Evolutionary conservation across 1,284 basidiomycete species (phyloP).

Genomic region (Apiotrichum domesticum): DNA sequence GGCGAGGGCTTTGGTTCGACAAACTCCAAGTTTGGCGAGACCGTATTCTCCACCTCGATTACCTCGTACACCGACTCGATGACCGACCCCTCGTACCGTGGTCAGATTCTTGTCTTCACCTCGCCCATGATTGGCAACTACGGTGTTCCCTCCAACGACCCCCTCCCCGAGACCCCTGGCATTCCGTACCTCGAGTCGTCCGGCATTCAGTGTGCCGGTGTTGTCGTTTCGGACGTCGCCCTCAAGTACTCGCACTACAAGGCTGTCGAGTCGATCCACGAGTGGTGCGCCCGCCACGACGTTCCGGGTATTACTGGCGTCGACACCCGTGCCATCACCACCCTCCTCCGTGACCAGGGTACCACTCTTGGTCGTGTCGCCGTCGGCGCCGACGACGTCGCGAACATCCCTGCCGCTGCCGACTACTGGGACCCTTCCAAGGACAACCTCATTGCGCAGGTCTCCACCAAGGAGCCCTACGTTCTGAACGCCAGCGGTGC

Average conservation of each 20-base stretch:
- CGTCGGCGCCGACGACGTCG: constrained; percentile 66
- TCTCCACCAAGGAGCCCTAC: constrained; percentile 81
- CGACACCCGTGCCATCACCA: constrained; percentile 94
- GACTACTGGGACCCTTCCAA: constrained; percentile 89
- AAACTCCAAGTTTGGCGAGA: constrained; percentile 87
- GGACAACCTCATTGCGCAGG: constrained; percentile 90
- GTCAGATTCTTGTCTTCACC: constrained; percentile 97
- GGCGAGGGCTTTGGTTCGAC: constrained; percentile 87
- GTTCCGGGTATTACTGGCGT: constrained; percentile 94
- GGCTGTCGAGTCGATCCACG: constrained; percentile 84
- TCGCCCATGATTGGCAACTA: constrained; percentile 98
- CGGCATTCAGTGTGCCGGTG: constrained; percentile 82
- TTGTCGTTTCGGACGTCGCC: constrained; percentile 91
- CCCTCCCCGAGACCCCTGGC: constrained; percentile 71
- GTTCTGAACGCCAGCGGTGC: constrained; percentile 73
- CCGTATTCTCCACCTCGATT: constrained; percentile 97
- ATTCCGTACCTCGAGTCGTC: constrained; percentile 87
- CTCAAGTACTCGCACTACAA: constrained; percentile 92
- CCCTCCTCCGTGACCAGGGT: constrained; percentile 88
- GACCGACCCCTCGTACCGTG: constrained; percentile 98
- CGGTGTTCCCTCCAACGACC: constrained; percentile 82
- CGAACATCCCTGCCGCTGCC: constrained; percentile 56
- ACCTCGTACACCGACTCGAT: constrained; percentile 99
- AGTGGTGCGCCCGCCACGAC: constrained; percentile 86
- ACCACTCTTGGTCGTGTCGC: constrained; percentile 91